Evolutionary conservation across 257 asterid species (phyloP).

Genomic region (Capsicum chinense): DNA sequence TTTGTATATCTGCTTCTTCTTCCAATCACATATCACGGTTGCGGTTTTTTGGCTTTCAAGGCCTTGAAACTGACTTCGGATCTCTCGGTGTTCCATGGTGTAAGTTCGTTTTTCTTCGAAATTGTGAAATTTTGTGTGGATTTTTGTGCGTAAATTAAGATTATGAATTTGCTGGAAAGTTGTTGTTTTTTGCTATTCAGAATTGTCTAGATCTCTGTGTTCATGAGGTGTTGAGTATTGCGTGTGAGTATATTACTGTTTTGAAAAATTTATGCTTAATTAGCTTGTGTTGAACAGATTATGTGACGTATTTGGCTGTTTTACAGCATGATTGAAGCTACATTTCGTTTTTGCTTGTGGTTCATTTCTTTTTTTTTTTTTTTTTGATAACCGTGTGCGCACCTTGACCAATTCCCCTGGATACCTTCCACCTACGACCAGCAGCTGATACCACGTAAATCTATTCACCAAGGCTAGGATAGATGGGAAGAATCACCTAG

Average conservation of each 20-base stretch:
- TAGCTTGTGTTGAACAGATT: neutral
- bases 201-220: neutral
- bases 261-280: neutral
- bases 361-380: no score
- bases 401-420: no score
- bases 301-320: neutral
- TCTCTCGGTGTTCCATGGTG: constrained; percentile 99
- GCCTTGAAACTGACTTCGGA: constrained; percentile 84
- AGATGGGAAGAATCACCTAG: no score
- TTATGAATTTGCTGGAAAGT: neutral
- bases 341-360: neutral
- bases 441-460: no score
- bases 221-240: neutral
- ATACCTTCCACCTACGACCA: no score
- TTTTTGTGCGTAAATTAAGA: neutral
- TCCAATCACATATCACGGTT: constrained; percentile 74
- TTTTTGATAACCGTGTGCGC: no score
- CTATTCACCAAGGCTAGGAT: no score
- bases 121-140: neutral
- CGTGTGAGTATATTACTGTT: neutral
- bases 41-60: constrained; percentile 77
- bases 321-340: neutral
- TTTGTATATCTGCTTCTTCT: constrained; percentile 76
- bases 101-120: constrained; percentile 41
- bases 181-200: neutral